Conservation (phyloP, 805 yeast genomes). For the Starmerella cellae region DNA sequence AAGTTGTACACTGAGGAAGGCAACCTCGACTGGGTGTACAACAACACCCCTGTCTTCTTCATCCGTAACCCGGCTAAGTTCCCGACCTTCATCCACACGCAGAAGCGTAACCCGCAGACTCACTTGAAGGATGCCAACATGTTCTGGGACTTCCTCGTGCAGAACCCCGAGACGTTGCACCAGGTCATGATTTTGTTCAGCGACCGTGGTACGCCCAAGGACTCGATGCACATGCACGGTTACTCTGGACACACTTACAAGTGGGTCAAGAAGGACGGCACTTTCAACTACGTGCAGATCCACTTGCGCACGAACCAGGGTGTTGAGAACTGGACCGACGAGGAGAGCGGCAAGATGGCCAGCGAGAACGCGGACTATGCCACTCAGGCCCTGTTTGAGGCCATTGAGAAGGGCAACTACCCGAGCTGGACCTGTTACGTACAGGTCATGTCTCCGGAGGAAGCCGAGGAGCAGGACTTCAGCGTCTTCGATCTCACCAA, state of each 20-base stretch:
- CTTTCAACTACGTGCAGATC: constrained; percentile 42
- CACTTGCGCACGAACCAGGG: constrained; percentile 44
- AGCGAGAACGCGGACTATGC: constrained; percentile 43
- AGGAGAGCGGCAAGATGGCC: constrained; percentile 36
- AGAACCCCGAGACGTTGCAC: constrained; percentile 45
- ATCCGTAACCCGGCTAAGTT: constrained; percentile 52
- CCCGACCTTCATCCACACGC: constrained; percentile 55
- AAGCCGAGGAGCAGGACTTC: constrained; percentile 39
- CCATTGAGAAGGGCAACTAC: constrained; percentile 36
- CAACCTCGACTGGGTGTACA: constrained; percentile 57
- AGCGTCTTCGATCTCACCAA: constrained; percentile 43
- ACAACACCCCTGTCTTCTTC: constrained; percentile 58
- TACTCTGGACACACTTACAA: constrained; percentile 56
- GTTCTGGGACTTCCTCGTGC: constrained; percentile 46
- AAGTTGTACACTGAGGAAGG: constrained; percentile 59
- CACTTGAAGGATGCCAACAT: constrained; percentile 42
- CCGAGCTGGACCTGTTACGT: constrained; percentile 43
- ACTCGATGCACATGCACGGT: constrained; percentile 45
- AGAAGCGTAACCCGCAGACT: constrained; percentile 56
- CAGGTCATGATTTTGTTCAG: constrained; percentile 46
- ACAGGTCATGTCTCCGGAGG: constrained; percentile 47
- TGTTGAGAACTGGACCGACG: constrained; percentile 33
- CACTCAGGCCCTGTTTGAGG: constrained; percentile 33
- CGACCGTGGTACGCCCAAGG: constrained; percentile 46
- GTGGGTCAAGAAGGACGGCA: constrained; percentile 39